Evolutionary conservation across 371 early-diverging fungal genomes (phyloP).

Genomic region (Mortierella sp.): DNA sequence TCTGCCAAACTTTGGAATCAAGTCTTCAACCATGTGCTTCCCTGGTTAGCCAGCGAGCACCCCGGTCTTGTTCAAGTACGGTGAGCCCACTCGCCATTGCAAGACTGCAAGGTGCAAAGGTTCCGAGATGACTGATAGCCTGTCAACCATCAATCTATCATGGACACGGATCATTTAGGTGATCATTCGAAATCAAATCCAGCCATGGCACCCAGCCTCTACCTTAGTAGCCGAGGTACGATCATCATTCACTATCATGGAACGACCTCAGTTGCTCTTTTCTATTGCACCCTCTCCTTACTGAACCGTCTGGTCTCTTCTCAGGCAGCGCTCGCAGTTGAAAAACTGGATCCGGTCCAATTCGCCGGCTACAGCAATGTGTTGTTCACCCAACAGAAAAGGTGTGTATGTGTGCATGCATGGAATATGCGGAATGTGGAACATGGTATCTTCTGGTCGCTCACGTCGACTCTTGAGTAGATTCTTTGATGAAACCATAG

Average conservation of each 20-base stretch:
- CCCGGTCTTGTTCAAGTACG: slow-evolving; percentile 61
- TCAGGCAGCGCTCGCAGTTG: slow-evolving; percentile 82
- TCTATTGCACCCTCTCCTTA: neutral
- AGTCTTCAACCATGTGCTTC: slow-evolving; percentile 62
- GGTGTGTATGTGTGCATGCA: slow-evolving; percentile 50
- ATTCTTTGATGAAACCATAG: slow-evolving; percentile 76
- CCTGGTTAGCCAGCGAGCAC: slow-evolving; percentile 62
- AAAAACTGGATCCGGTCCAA: slow-evolving; percentile 63
- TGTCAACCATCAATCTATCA: neutral
- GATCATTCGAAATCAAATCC: slow-evolving; percentile 83
- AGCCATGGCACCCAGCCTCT: slow-evolving; percentile 86
- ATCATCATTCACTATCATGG: neutral
- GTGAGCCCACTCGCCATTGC: neutral
- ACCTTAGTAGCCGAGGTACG: slow-evolving; percentile 75
- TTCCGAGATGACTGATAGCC: neutral
- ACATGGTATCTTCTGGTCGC: neutral
- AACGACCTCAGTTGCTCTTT: too few relatives aligned
- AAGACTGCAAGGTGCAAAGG: neutral
- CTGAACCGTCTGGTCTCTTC: too few relatives aligned
- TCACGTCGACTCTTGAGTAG: slow-evolving; percentile 38
- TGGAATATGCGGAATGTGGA: neutral
- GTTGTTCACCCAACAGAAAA: slow-evolving; percentile 70
- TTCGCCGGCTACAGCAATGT: slow-evolving; percentile 68
- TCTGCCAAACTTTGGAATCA: slow-evolving; percentile 67
- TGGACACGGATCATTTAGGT: slow-evolving; percentile 53